phyloP scores from a whole-genome alignment of 1,284 basidiomycete genomes.

The Tremellales sp. region DNA sequence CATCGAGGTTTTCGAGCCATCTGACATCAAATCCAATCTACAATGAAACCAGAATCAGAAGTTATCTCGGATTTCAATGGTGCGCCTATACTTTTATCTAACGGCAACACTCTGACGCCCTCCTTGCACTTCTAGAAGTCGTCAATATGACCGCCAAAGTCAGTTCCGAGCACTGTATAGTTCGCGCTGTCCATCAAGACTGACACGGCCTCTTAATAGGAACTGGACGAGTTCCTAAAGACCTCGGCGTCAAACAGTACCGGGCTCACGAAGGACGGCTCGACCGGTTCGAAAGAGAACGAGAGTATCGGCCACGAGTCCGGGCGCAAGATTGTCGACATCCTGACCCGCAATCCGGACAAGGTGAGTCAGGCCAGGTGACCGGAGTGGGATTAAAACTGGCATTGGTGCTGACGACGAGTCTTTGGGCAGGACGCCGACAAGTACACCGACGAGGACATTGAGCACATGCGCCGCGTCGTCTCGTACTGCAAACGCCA shows the following conservation, averaged over 20 bases:
- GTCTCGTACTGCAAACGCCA: conserved; percentile 48
- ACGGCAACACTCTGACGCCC: not conserved
- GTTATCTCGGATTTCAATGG: conserved; percentile 45
- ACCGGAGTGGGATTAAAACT: not conserved
- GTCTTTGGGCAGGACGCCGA: conserved; percentile 29
- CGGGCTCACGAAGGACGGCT: conserved; percentile 39
- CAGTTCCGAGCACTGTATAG: conserved; percentile 1
- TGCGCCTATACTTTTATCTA: conserved; percentile 11
- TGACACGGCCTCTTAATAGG: conserved; percentile 17
- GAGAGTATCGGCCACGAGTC: conserved; percentile 44
- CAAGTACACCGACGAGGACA: conserved; percentile 46
- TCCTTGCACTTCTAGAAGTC: conserved; percentile 24
- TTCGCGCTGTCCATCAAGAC: not conserved
- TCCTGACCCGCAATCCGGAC: conserved; percentile 41
- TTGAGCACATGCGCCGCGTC: conserved; percentile 45
- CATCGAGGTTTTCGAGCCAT: conserved; percentile 2
- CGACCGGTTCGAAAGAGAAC: too few species aligned
- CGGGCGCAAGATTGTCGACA: conserved; percentile 46
- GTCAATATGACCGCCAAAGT: conserved; percentile 48
- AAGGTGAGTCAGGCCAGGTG: conserved; percentile 23
- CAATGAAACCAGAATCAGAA: conserved; percentile 36
- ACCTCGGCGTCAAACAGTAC: conserved; percentile 37
- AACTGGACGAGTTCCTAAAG: conserved; percentile 45
- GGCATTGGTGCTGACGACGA: not conserved
- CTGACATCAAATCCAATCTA: not conserved